These are phyloP conservation scores for Neurospora sp. DNA, from an alignment of 2,329 filamentous ascomycete genomes.

Conservation along the genomic window DNA sequence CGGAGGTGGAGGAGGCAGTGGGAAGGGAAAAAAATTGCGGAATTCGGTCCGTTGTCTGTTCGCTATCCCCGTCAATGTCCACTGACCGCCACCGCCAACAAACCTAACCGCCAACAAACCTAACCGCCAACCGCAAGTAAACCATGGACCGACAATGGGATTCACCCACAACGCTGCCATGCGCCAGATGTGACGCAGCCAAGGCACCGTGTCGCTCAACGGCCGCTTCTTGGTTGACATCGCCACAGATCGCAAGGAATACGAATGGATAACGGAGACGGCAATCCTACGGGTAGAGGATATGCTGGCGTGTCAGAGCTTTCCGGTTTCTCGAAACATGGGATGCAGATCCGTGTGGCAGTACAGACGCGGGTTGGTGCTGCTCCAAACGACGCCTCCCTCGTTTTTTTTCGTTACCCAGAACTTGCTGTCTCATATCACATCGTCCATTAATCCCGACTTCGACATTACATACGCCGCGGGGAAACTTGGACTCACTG, in stretches of 20 bases:
- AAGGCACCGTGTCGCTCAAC: not conserved
- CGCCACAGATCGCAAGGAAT: not conserved
- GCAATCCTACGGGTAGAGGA: not conserved
- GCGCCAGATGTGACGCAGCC: too few relatives aligned
- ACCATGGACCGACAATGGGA: too few relatives aligned
- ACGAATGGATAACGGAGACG: not conserved
- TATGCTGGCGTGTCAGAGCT: not conserved
- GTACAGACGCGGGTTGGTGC: not conserved
- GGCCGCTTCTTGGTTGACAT: not conserved
- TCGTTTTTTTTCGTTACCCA: not conserved
- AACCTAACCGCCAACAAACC: not conserved
- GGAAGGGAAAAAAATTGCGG: not conserved
- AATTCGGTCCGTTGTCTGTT: not conserved
- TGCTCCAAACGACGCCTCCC: not conserved
- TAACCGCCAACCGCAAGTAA: not conserved
- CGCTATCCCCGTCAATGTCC: not conserved
- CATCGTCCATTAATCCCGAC: not conserved
- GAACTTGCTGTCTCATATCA: not conserved
- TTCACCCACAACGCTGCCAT: too few relatives aligned
- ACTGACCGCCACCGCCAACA: not conserved
- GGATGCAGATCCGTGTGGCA: not conserved
- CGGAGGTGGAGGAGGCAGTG: not conserved
- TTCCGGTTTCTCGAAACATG: not conserved
- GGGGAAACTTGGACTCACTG: not conserved
- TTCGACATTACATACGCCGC: not conserved